phyloP scores from a whole-genome alignment of 768 basidiomycete genomes.

The Boletus vermiculosoides region DNA sequence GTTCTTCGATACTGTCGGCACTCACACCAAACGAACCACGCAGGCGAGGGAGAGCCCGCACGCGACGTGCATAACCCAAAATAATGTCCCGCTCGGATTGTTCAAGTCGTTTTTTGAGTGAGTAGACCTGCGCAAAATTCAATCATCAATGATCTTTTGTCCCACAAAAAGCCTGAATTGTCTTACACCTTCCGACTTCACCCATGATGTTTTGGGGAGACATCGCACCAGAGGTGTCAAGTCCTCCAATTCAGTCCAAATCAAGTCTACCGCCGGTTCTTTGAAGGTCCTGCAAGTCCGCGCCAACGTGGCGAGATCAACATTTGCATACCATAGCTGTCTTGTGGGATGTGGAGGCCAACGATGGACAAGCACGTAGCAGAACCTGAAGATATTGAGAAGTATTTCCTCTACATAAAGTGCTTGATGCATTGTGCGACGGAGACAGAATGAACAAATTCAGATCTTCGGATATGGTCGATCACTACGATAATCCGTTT shows the following conservation, averaged over 20 bases:
- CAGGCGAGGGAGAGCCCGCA: constrained; percentile 3
- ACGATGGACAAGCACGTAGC: background rate
- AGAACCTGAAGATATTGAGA: constrained; percentile 10
- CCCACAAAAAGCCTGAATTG: background rate
- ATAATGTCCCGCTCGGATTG: constrained; percentile 7
- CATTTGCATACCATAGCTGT: background rate
- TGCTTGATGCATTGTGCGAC: constrained; percentile 3
- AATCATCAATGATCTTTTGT: background rate
- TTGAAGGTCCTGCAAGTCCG: constrained; percentile 18
- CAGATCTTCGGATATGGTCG: no score
- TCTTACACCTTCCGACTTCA: constrained; percentile 3
- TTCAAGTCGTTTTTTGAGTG: background rate
- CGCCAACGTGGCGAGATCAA: background rate
- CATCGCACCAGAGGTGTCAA: constrained; percentile 12
- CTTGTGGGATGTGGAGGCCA: no score
- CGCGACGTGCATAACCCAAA: constrained; percentile 10
- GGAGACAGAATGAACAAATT: no score
- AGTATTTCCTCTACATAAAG: constrained; percentile 13
- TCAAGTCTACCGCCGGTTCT: constrained; percentile 7
- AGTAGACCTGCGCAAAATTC: background rate
- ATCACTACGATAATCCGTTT: no score
- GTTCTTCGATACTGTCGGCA: background rate
- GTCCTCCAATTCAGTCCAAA: constrained; percentile 12
- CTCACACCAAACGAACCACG: background rate
- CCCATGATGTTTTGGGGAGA: constrained; percentile 1